Base-by-base conservation (phyloP, 495 filamentous ascomycete species). In the Mytilinidion resinicola region DNA sequence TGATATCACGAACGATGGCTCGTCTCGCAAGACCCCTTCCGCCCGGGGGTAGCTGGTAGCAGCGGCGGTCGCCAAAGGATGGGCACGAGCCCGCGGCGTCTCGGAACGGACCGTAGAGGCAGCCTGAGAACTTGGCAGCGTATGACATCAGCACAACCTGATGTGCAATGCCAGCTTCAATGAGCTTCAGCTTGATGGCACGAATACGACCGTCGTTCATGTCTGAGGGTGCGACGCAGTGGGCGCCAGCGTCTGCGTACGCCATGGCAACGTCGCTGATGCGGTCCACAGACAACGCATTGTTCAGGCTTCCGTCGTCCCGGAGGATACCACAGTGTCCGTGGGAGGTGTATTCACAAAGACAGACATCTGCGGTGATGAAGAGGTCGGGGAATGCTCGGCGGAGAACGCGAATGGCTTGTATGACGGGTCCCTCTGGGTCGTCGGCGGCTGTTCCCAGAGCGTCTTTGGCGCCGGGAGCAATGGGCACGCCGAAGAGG, bases 311-410 rank as follows among this genome's bases (percentile, higher is more conserved):
- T 41, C 89, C 91, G 70, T 98, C 93, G 62, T 96, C 89, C 43
- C 89, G 81, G 21, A 97, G 78, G 61, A 98, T 95, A 44, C 95
- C 93, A 70, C 93, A 98, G 75, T 98, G 93, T 44, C 93, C 93
- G 69, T 98, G 93, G n/a, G 88, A 92, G 7, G 93, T 97, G 73
- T 98, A 98, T 72, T 98, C 93, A 78, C 93, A 98, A 4, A 98
- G 85, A 70, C 93, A 97, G 48, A 98, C 93, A 73, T 98, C 93
- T 37, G 85, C 82, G 51, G 86, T 83, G 63, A 98, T 86, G 72
- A 93, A 98, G 47, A 98, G 81, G 38, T 86, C 79, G 7, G 95
- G 93, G 71, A 96, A 96, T 19, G 80, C 74, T 55, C 85, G 80
- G 56, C 91, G 85, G 42, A 98, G 76, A 15, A 95, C 80, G 15